Base-by-base conservation (phyloP, 805 yeast species). In the Lipomyces anomalus region DNA sequence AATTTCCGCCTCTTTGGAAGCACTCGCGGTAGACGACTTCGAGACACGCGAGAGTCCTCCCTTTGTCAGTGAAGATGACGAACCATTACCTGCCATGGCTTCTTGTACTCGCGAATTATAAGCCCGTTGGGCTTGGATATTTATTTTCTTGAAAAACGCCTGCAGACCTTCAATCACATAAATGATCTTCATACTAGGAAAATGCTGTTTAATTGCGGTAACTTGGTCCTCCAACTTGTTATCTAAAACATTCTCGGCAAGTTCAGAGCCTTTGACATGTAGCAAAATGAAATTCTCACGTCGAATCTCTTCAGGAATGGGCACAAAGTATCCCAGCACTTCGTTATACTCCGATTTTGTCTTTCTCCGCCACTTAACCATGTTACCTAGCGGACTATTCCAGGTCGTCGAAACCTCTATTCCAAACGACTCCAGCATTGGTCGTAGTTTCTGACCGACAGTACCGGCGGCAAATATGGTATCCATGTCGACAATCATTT, bases 401-500 rank as follows among this genome's bases (percentile, higher is more conserved):
- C 50, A 47, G 16, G 24, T 20, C 11, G 41, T 40, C 17, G 43
- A 26, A 7, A 35, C 35, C 32, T 40, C 45, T 11, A 47, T 36
- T 3, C 36, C 42, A 9, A 47, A 38, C 24, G 33, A 28, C 22
- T 13, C 18, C 6, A 47, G 41, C 4, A 34, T 28, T 3, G 23
- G 32, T 13, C 4, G 22, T 16, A 53, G 13, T 6, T 42, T 38
- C 38, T 41, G 35, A 17, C 56, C 57, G 13, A 41, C 22, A 3
- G 20, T 34, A 17, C 40, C 38, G 21, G 20, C 17, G 18, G 47
- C 38, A 34, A 43, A 40, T n/a, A 38, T 42, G n/a, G 38, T 22
- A 35, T 44, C 52, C n/a, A 46, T 33, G 35, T 52, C 52, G n/a
- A 47, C 48, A 21, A 52, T 53, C 50, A 53, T 52, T 23, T 53